Conservation (phyloP, 805 yeast species). For the Candida coquimbonensis region DNA sequence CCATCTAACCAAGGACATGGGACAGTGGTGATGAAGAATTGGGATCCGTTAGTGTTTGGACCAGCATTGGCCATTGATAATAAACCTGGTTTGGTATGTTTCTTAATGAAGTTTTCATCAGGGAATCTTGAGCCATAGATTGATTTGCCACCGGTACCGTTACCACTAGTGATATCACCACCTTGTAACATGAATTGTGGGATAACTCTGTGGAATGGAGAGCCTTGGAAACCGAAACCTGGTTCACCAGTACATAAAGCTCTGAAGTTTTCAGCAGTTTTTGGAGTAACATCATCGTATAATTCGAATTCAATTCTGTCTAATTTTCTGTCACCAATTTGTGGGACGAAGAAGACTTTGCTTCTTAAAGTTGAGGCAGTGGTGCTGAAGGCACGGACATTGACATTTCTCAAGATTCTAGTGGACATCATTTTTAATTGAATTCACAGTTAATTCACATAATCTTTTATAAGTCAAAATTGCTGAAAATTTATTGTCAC, state of each 20-base stretch:
- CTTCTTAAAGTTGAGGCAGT: constrained; percentile 30
- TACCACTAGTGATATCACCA: constrained; percentile 87
- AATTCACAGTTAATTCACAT: no score
- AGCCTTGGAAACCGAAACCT: constrained; percentile 88
- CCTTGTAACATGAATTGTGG: constrained; percentile 99
- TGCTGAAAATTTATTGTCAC: not conserved
- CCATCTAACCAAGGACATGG: constrained; percentile 88
- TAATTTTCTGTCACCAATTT: constrained; percentile 44
- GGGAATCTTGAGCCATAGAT: constrained; percentile 74
- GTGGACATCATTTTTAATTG: constrained; percentile 1
- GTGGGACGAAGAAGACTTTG: constrained; percentile 50
- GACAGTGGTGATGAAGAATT: constrained; percentile 92
- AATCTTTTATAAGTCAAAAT: no score
- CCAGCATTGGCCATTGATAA: constrained; percentile 98
- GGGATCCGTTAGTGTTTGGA: constrained; percentile 97
- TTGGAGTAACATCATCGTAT: constrained; percentile 59
- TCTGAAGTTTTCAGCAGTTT: constrained; percentile 94
- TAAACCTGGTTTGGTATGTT: constrained; percentile 76
- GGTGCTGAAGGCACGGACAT: constrained; percentile 18
- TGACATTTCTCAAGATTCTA: constrained; percentile 11
- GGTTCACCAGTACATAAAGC: constrained; percentile 93
- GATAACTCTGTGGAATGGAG: constrained; percentile 94
- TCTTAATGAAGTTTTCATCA: constrained; percentile 69
- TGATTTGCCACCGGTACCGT: constrained; percentile 96
- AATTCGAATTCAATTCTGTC: constrained; percentile 31